Evolutionary conservation across 1,284 basidiomycete genomes (phyloP), one percentile per base, ranked within the genome.

Genomic region (Melampsora larici-populina): DNA sequence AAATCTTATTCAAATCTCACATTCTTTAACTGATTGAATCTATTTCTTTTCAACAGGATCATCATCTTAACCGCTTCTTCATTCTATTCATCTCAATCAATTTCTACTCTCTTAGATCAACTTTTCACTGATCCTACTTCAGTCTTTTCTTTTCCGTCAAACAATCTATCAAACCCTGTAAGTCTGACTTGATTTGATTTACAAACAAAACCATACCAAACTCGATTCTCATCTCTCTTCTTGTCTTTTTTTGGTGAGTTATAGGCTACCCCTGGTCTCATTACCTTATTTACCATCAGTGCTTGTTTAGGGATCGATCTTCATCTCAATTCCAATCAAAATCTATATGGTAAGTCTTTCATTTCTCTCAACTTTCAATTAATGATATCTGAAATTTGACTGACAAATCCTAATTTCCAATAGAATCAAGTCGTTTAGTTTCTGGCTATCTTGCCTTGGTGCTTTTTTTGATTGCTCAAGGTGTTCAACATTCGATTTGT

Each of bases 281-380:
- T 48, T 5, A 48, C 11, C n/a, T n/a, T 68, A 18, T 21, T 29
- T 24, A 68, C 43, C 21, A n/a, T 68, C 21, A 48, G 26, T 24
- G 33, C 66, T 46, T 68, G 66, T 48, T 68, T 68, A n/a, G 66
- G 40, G 1, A 26, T 68, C 7, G 66, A 68, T 68, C 36, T 68
- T 26, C 43, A 68, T 48, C 29, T 68, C 43, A 48, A 21, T 49
- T 48, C 43, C 36, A 40, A 65, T 48, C 43, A 17, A 48, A 36
- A 31, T 18, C 18, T n/a, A 40, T 11, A 6, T 24, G 36, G 43
- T 68, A n/a, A 21, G 7, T 15, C 21, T 48, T 66, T 31, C 24
- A 40, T 21, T 48, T 46, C 11, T 2, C 21, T 29, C 24, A 9
- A 40, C 13, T 40, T 40, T 40, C 40, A 13, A 40, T 5, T 68